Base-by-base conservation (phyloP, 805 yeast genomes). In the Myxozyma mucilagina region DNA sequence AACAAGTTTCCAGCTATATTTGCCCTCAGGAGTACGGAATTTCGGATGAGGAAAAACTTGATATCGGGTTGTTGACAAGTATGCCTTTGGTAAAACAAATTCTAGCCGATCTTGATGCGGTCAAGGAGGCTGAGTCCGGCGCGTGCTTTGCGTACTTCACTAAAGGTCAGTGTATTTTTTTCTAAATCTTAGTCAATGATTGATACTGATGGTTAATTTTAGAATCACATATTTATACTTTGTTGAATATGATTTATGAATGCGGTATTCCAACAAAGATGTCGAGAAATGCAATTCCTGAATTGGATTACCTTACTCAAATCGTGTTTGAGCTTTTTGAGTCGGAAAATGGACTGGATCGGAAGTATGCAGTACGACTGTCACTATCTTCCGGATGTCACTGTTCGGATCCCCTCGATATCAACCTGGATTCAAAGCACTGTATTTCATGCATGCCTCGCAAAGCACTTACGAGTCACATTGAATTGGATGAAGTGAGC, bases 11-110 rank as follows among this genome's bases (percentile, higher is more conserved):
- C 31, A 59, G 63, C 55, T 63, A 63, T 71, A 91, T 94, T 52
- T 94, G 98, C 75, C 99, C 99, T 9, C 98, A 94, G 74, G 99
- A 94, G 72, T 94, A 94, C 72, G 99, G 99, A 65, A 94, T 94
- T 68, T 90, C 92, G 66, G 96, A 91, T 71, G 87, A 87, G 69
- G 99, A 94, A 74, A 94, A 94, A 72, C 81, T 94, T 62, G 99
- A 94, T 72, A 94, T 94, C 76, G 99, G 99, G 4, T 78, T 94
- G 59, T 78, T 94, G 68, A 94, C 99, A 0, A 90, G 97, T 1
- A 80, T 94, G 69, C 99, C 99, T 1, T 80, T 94, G 68, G 96
- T 97, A 1, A 89, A 86, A 73, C 96, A 90, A 74, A 87, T 94
- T 43, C 74, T 94, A 53, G 78, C 80, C 38, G 98, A 94, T 71